These are phyloP conservation scores for Lentithecium fluviatile DNA, from an alignment of 495 filamentous ascomycete genomes.

Conservation along the genomic window DNA sequence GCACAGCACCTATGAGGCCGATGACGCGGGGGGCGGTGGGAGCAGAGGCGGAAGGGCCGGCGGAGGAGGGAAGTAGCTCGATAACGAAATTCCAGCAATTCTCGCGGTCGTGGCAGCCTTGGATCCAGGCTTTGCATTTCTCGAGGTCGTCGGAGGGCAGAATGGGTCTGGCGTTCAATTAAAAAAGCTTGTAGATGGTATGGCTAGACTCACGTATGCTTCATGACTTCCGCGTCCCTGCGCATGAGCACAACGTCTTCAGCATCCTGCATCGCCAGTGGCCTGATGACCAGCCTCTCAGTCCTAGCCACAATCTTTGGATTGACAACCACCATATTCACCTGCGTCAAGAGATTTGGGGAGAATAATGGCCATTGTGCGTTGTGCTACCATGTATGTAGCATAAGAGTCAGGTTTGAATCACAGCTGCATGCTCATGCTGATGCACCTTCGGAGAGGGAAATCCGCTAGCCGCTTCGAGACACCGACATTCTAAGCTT, in stretches of 20 bases:
- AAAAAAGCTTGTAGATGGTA: neutral
- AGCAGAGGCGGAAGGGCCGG: neutral
- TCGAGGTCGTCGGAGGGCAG: conserved; percentile 16
- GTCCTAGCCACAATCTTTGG: conserved; percentile 18
- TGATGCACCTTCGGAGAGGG: neutral
- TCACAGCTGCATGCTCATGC: neutral
- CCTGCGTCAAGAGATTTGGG: neutral
- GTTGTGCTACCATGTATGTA: neutral
- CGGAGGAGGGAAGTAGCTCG: conserved; percentile 31
- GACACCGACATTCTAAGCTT: neutral
- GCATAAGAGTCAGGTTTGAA: conserved; percentile 14
- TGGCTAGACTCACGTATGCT: conserved; percentile 23
- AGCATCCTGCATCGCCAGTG: conserved; percentile 30
- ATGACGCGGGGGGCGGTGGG: conserved; percentile 28
- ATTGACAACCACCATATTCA: conserved; percentile 31
- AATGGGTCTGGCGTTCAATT: conserved; percentile 10
- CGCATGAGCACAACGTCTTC: conserved; percentile 26
- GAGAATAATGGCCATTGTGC: neutral
- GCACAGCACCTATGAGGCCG: conserved; percentile 31
- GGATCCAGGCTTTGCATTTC: conserved; percentile 26
- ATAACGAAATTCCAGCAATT: conserved; percentile 35
- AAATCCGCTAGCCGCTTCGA: conserved; percentile 1
- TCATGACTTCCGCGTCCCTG: conserved; percentile 21
- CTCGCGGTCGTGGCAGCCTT: conserved; percentile 23
- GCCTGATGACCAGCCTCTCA: conserved; percentile 32